These are phyloP conservation scores for Crithidia expoeki DNA, from an alignment of 208 protist species.

Conservation along the genomic window DNA sequence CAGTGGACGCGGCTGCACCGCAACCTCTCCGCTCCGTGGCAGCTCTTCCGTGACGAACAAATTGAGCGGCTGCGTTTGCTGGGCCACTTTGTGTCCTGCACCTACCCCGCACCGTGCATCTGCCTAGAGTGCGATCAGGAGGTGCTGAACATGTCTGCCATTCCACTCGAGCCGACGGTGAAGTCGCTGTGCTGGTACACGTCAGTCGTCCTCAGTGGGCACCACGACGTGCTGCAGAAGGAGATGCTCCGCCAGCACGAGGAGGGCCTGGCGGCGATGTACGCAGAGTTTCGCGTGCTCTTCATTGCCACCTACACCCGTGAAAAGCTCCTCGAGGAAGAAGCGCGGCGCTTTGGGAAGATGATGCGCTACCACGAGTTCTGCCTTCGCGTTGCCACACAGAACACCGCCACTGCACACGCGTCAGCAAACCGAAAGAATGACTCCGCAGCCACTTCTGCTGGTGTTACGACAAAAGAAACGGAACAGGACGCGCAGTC, in stretches of 20 bases:
- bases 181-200: slow-evolving; percentile 43
- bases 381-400: slow-evolving; percentile 34
- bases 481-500: neutral
- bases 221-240: slow-evolving; percentile 32
- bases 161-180: slow-evolving; percentile 44
- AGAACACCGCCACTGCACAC: neutral
- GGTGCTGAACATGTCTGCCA: slow-evolving; percentile 54
- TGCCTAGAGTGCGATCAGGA: slow-evolving; percentile 54
- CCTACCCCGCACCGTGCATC: slow-evolving; percentile 44
- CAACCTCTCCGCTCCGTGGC: slow-evolving; percentile 20
- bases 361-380: slow-evolving; percentile 54
- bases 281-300: slow-evolving; percentile 26
- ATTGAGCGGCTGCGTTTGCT: slow-evolving; percentile 36
- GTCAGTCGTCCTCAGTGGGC: slow-evolving; percentile 43
- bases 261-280: slow-evolving; percentile 23
- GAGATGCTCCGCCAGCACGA: slow-evolving; percentile 35
- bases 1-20: slow-evolving; percentile 30
- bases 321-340: slow-evolving; percentile 41
- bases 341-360: slow-evolving; percentile 39
- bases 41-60: slow-evolving; percentile 53
- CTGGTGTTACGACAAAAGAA: neutral
- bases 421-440: neutral
- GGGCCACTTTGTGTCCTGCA: slow-evolving; percentile 56
- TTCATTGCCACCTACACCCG: slow-evolving; percentile 38
- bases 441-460: neutral